These are phyloP conservation scores for Aspergillus neotritici DNA, from an alignment of 2,329 filamentous ascomycete species.

Conservation along the genomic window DNA sequence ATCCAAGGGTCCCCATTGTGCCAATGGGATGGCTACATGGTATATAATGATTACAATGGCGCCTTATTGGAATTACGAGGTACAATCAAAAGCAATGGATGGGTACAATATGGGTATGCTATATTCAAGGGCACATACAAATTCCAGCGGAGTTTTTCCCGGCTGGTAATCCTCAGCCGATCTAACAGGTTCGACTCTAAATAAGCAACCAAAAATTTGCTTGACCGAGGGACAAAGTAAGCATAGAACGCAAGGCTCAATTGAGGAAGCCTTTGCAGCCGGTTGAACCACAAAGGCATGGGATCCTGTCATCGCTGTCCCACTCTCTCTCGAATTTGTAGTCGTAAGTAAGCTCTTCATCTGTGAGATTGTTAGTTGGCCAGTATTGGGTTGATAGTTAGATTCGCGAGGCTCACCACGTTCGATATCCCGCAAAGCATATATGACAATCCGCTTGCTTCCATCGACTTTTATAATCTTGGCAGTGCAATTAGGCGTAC, in stretches of 20 bases:
- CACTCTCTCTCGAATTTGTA: conserved; percentile 99
- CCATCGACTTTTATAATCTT: conserved; percentile 99
- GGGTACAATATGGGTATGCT: no score
- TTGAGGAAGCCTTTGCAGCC: conserved; percentile 99
- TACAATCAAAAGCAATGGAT: no score
- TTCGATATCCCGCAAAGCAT: conserved; percentile 88
- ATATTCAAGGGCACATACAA: no score
- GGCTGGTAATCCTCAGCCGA: no score
- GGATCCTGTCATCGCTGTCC: conserved; percentile 88
- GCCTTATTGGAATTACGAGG: no score
- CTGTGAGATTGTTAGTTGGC: conserved; percentile 45
- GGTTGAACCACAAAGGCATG: conserved; percentile 90
- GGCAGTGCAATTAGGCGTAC: conserved; percentile 95
- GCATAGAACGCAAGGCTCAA: conserved; percentile 43
- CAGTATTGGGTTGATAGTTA: not conserved
- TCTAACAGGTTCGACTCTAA: no score
- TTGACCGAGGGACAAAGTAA: not conserved
- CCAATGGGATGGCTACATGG: no score
- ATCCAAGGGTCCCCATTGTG: no score
- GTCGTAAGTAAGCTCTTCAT: conserved; percentile 98
- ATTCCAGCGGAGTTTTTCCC: no score
- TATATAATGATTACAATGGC: no score
- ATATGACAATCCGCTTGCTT: conserved; percentile 97
- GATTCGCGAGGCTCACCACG: conserved; percentile 64
- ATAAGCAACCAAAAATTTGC: no score